Evolutionary conservation across 176 grass and related monocot genomes (phyloP).

Genomic region (Aegilops sharonensis): DNA sequence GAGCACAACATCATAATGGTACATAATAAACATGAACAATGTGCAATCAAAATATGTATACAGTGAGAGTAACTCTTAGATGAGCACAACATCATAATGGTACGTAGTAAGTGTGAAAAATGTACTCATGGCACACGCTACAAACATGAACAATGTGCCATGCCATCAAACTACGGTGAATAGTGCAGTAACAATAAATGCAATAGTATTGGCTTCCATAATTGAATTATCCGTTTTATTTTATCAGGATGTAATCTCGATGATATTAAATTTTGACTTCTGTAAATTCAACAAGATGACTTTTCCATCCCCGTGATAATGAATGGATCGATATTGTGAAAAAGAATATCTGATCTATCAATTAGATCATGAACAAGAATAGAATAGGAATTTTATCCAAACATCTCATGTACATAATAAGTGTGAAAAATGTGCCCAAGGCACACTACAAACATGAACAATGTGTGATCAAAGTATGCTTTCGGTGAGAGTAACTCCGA

Average conservation of each 20-base stretch:
- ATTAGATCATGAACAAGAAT: not conserved
- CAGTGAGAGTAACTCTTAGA: slow-evolving; percentile 3
- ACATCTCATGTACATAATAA: not conserved
- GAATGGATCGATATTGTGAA: not conserved
- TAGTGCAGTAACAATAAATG: not conserved
- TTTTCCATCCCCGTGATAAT: not conserved
- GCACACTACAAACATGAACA: slow-evolving; percentile 12
- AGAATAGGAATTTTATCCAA: not conserved
- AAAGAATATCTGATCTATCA: not conserved
- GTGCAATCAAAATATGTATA: slow-evolving; percentile 12
- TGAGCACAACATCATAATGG: not conserved
- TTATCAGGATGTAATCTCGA: not conserved
- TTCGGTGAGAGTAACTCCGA: not conserved
- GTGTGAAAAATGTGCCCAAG: not conserved
- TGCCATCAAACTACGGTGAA: not conserved
- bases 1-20: too few species aligned
- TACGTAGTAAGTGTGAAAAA: not conserved
- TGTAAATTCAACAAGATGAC: not conserved
- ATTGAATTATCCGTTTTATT: not conserved
- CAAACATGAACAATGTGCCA: slow-evolving; percentile 4
- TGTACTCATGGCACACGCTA: not conserved
- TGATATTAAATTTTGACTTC: not conserved
- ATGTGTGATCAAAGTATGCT: slow-evolving; percentile 9
- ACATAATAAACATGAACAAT: slow-evolving; percentile 4
- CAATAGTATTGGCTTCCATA: not conserved